phyloP scores from a whole-genome alignment of 2,329 filamentous ascomycete species.

The Paecilomyces sp. region DNA sequence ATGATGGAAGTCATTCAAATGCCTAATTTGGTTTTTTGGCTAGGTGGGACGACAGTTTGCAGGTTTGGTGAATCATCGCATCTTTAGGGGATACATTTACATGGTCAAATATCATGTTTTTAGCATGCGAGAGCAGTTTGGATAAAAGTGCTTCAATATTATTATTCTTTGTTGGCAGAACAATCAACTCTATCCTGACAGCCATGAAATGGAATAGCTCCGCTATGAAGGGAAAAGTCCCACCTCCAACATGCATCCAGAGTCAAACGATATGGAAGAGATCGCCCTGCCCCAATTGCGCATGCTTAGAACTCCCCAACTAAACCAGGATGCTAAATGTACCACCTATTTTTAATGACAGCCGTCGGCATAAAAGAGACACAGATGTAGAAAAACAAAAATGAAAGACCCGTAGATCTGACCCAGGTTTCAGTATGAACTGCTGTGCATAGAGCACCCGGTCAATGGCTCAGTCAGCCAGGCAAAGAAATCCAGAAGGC shows the following conservation, averaged over 20 bases:
- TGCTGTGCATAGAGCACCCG: neutral
- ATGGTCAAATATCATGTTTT: neutral
- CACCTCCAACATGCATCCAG: neutral
- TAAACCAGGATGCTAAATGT: neutral
- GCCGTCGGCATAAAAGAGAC: neutral
- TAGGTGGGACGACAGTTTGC: no score
- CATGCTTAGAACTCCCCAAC: neutral
- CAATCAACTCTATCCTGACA: neutral
- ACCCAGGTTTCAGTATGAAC: neutral
- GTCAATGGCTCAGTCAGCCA: neutral
- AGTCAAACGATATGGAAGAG: neutral
- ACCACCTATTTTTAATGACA: neutral
- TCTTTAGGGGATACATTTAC: no score
- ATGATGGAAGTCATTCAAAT: neutral
- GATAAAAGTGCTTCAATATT: neutral
- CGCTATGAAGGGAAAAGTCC: neutral
- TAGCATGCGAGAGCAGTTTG: neutral
- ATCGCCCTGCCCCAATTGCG: neutral
- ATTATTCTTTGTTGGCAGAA: neutral
- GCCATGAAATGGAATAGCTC: neutral
- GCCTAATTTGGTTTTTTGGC: no score
- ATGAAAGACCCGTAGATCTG: neutral
- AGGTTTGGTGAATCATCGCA: no score
- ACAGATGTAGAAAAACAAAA: neutral
- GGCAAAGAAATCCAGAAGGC: neutral